Evolutionary conservation across 352 stramenopile species (phyloP).

Genomic region (Globisporangium emineosum): DNA sequence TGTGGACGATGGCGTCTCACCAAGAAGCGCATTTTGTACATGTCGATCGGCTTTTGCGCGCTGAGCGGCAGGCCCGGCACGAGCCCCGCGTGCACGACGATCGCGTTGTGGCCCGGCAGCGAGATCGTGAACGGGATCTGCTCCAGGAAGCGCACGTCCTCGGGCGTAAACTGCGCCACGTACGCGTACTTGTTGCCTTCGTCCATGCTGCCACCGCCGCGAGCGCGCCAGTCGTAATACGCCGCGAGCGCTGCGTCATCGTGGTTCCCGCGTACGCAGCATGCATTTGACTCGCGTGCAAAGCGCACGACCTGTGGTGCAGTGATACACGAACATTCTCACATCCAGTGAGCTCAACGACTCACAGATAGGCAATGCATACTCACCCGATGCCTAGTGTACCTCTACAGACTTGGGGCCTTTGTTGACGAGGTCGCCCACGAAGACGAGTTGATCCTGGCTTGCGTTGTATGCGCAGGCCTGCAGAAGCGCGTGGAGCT

Average conservation of each 20-base stretch:
- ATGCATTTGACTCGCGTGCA: slow-evolving; percentile 40
- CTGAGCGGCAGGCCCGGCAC: slow-evolving; percentile 54
- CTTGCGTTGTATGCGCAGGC: slow-evolving; percentile 42
- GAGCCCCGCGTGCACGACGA: slow-evolving; percentile 77
- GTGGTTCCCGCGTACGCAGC: slow-evolving; percentile 80
- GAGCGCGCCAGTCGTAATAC: slow-evolving; percentile 47
- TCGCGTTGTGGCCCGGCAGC: slow-evolving; percentile 48
- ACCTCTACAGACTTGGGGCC: slow-evolving; percentile 76
- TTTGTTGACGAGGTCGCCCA: slow-evolving; percentile 94
- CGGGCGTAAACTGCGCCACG: slow-evolving; percentile 44
- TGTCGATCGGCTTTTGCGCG: slow-evolving; percentile 83
- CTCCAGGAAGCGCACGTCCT: slow-evolving; percentile 68
- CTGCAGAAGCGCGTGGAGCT: slow-evolving; percentile 66
- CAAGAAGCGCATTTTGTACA: slow-evolving; percentile 93
- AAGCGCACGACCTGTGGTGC: slow-evolving; percentile 63
- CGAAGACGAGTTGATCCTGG: slow-evolving; percentile 78
- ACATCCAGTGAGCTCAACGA: neutral
- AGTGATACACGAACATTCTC: neutral
- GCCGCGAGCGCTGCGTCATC: slow-evolving; percentile 67
- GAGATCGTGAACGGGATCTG: slow-evolving; percentile 76
- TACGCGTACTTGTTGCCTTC: slow-evolving; percentile 57
- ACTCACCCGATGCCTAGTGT: neutral
- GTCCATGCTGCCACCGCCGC: slow-evolving; percentile 12
- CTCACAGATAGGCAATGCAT: neutral
- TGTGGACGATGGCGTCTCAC: slow-evolving; percentile 13